Percentiles rank a stretch among this genome's conserved stretches.
phyloP scores from a whole-genome alignment of 1,284 basidiomycete species.

The Trichosporon inkin region DNA sequence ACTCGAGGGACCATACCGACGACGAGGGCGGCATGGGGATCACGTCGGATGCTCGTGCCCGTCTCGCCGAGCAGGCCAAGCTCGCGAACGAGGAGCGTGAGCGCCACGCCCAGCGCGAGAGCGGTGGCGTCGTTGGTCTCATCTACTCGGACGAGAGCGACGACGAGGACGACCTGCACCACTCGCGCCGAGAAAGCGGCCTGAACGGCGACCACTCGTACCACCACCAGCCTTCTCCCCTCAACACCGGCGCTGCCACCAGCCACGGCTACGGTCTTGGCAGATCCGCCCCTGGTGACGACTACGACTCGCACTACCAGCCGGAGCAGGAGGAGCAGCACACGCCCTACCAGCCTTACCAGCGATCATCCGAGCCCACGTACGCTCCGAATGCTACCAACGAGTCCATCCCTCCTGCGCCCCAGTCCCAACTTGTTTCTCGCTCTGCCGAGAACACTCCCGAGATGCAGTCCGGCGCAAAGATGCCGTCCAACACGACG shows the following conservation, averaged over 20 bases:
- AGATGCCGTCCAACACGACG: background rate
- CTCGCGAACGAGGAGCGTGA: slow-evolving; percentile 57
- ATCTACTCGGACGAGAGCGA: slow-evolving; percentile 51
- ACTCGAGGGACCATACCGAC: slow-evolving; percentile 32
- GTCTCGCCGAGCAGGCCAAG: slow-evolving; percentile 66
- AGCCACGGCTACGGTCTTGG: too few relatives aligned
- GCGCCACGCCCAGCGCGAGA: slow-evolving; percentile 41
- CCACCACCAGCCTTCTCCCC: background rate
- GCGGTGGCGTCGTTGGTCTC: slow-evolving; percentile 39
- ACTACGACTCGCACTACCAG: background rate
- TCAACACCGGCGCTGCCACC: background rate
- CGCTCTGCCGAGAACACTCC: background rate
- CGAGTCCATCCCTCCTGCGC: background rate
- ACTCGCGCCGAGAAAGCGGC: slow-evolving; percentile 15
- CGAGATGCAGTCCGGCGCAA: background rate
- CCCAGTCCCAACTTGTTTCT: background rate
- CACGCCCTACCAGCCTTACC: slow-evolving; percentile 6
- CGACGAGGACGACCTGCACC: slow-evolving; percentile 41
- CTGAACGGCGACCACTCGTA: slow-evolving; percentile 19
- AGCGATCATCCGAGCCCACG: background rate
- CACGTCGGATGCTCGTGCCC: slow-evolving; percentile 63
- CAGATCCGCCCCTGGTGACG: background rate
- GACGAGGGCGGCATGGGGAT: slow-evolving; percentile 54
- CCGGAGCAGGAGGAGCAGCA: background rate
- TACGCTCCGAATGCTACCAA: background rate